Percentiles rank a stretch among this genome's conserved stretches.
Evolutionary conservation across 2,329 filamentous ascomycete genomes (phyloP).

Genomic region (Beauveria medogensis): DNA sequence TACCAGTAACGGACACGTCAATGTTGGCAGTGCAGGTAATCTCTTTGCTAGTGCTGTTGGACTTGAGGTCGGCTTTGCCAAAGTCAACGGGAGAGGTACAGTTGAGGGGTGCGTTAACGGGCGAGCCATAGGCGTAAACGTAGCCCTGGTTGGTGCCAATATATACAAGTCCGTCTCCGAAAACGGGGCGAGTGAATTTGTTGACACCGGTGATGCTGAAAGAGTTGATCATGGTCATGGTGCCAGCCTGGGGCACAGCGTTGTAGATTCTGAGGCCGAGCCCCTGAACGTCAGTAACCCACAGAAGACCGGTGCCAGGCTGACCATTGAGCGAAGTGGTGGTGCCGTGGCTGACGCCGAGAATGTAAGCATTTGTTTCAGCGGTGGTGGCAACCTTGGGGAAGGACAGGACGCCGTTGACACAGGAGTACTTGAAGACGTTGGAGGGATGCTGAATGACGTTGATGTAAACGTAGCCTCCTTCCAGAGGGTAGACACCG

Average conservation of each 20-base stretch:
- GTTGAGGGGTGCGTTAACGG: slow-evolving; percentile 45
- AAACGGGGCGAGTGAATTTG: slow-evolving; percentile 51
- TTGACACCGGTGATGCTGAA: slow-evolving; percentile 44
- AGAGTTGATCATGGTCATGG: slow-evolving; percentile 38
- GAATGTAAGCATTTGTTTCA: slow-evolving; percentile 40
- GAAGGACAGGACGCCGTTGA: slow-evolving; percentile 42
- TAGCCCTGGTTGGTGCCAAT: slow-evolving; percentile 43
- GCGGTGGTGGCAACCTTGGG: slow-evolving; percentile 43
- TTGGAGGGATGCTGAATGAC: slow-evolving; percentile 46
- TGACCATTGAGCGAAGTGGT: slow-evolving; percentile 46
- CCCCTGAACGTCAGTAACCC: slow-evolving; percentile 48
- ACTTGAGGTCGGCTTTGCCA: slow-evolving; percentile 34
- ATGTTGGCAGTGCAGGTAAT: slow-evolving; percentile 43
- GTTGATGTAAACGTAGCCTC: slow-evolving; percentile 41
- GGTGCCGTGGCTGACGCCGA: slow-evolving; percentile 50
- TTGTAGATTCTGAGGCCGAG: slow-evolving; percentile 44
- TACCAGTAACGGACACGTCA: slow-evolving; percentile 31
- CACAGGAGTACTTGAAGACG: slow-evolving; percentile 51
- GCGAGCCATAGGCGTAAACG: slow-evolving; percentile 48
- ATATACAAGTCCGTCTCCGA: slow-evolving; percentile 48
- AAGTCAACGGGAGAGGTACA: slow-evolving; percentile 43
- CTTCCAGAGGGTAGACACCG: slow-evolving; percentile 40
- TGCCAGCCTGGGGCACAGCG: slow-evolving; percentile 38
- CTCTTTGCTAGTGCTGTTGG: slow-evolving; percentile 17
- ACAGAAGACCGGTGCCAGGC: slow-evolving; percentile 46